A percentile compares a stretch with the other conserved stretches of the same genome.
These are phyloP conservation scores for Penicillium palitans DNA, from an alignment of 2,329 filamentous ascomycete species.

Conservation along the genomic window DNA sequence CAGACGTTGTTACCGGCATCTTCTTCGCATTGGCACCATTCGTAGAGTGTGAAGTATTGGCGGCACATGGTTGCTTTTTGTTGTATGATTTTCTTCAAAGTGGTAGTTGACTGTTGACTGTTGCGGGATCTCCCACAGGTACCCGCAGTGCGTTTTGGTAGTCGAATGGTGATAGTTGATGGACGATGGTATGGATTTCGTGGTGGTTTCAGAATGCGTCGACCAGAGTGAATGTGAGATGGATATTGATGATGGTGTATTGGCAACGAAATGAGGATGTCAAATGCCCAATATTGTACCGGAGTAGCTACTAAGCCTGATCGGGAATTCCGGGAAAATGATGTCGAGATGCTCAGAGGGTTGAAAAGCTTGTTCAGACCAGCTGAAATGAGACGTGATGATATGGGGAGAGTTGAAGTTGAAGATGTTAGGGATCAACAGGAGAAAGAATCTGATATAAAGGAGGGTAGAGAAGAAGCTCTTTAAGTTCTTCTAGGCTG, in stretches of 20 bases:
- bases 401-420: background rate
- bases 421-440: background rate
- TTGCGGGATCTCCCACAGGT: background rate
- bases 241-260: background rate
- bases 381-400: constrained; percentile 19
- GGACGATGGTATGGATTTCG: background rate
- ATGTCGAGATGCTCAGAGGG: background rate
- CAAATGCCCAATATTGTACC: background rate
- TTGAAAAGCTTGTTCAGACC: constrained; percentile 18
- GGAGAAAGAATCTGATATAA: background rate
- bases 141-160: background rate
- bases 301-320: background rate
- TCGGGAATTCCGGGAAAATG: background rate
- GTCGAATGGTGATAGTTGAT: background rate
- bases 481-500: constrained; percentile 1
- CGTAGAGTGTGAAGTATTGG: constrained; percentile 40
- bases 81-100: background rate
- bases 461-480: background rate
- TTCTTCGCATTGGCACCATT: constrained; percentile 43
- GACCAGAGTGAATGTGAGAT: background rate
- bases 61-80: constrained; percentile 34
- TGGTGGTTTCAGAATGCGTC: background rate
- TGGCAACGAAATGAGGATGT: background rate
- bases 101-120: background rate
- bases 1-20: constrained; percentile 36